Conservation (phyloP, 2,329 filamentous ascomycete genomes). For the Chaetothyriales sp. region DNA sequence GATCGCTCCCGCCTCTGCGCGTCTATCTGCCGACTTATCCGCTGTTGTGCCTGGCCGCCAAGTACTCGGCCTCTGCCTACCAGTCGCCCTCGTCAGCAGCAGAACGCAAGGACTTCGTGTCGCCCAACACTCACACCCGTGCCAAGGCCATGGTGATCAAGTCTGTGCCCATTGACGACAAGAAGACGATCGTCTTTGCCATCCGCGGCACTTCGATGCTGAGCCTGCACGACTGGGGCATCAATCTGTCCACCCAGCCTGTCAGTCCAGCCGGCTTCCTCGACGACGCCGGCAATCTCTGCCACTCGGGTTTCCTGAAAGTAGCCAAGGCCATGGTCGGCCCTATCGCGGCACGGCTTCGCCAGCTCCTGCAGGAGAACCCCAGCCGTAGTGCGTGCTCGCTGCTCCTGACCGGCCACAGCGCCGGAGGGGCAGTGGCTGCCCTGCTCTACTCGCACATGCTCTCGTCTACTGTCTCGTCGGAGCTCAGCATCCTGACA, state of each 20-base stretch:
- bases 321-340: conserved; percentile 62
- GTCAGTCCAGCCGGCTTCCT: conserved; percentile 55
- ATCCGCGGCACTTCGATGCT: conserved; percentile 57
- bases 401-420: conserved; percentile 73
- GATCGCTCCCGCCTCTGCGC: conserved; percentile 52
- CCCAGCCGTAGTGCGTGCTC: conserved; percentile 52
- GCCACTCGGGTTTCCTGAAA: conserved; percentile 66
- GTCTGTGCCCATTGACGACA: conserved; percentile 62
- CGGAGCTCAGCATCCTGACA: conserved; percentile 57
- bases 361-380: conserved; percentile 57
- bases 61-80: conserved; percentile 66
- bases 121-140: conserved; percentile 58
- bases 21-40: conserved; percentile 64
- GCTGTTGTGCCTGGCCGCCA: conserved; percentile 63
- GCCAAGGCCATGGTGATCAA: conserved; percentile 79
- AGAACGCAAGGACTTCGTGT: conserved; percentile 56
- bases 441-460: conserved; percentile 71
- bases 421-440: conserved; percentile 72
- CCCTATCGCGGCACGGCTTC: conserved; percentile 57
- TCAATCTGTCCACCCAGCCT: conserved; percentile 62
- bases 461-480: conserved; percentile 46
- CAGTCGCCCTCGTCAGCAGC: conserved; percentile 42
- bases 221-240: conserved; percentile 72
- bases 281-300: conserved; percentile 63
- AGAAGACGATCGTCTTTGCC: conserved; percentile 68